Base-by-base conservation (phyloP, 2,329 filamentous ascomycete species). In the Epicoccum sorghinum region DNA sequence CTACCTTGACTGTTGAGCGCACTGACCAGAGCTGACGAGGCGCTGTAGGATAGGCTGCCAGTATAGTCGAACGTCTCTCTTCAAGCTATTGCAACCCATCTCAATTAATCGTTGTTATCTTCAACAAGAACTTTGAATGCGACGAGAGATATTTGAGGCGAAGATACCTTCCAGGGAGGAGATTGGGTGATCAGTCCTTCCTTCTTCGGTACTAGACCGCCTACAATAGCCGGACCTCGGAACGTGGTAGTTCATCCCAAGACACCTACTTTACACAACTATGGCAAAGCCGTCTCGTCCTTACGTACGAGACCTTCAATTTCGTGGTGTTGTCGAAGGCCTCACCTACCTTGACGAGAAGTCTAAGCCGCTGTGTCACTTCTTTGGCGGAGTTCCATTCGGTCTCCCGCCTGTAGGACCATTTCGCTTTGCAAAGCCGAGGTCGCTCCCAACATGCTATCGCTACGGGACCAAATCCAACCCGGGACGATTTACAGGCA, bases 371-470 rank as follows among this genome's bases (percentile, higher is more conserved):
- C 68, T 80, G 2, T 79, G 79, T 49, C 79, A 79, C 55, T 85
- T 80, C 64, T 83, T 83, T 48, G 82, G 82, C 18, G 82, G 82
- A 5, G 68, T 86, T 0, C 83, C 83, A 0, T 86, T 84, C 56
- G 83, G 80, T 0, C 69, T 83, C 1, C 80, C 82, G 12, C 82
- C 82, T 0, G 55, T 74, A 23, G 77, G 77, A 5, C 68, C 73
- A 12, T 76, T 78, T 56, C 75, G 82, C 47, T 85, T 83, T 71
- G 78, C 79, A 13, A 75, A 74, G 47, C 80, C 83, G 7, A 75
- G 76, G 24, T 69, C 72, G 4, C 68, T 86, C 2, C 78, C 82
- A 1, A 50, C 73, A 8, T 76, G 75, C 23, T 83, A 80, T 62
- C 73, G 75, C 24, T 85, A 85, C 61, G 82, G 82, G 24, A 82